Conservation (phyloP, 2,329 filamentous ascomycete genomes). For the Ophiostoma perfectum region DNA sequence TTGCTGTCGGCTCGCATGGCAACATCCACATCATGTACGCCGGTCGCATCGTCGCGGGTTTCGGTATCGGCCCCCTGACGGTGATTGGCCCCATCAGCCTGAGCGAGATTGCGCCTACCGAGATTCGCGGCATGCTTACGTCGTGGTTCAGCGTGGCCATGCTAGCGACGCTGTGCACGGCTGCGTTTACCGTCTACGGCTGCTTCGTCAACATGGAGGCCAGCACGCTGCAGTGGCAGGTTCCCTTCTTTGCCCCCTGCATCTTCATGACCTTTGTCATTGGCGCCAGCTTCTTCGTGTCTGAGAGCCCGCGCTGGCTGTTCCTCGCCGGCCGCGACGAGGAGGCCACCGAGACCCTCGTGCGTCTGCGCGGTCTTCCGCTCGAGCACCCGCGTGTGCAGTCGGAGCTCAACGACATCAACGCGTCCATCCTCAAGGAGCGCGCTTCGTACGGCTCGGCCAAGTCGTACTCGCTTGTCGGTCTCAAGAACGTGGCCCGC, state of each 20-base stretch:
- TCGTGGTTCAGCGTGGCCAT: conserved; percentile 39
- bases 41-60: conserved; percentile 34
- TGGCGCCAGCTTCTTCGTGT: conserved; percentile 31
- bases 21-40: conserved; percentile 33
- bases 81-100: conserved; percentile 44
- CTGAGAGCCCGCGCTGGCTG: conserved; percentile 36
- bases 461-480: conserved; percentile 4
- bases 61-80: conserved; percentile 38
- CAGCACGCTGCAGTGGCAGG: conserved; percentile 30
- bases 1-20: conserved; percentile 32
- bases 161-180: conserved; percentile 32
- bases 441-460: neutral
- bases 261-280: conserved; percentile 32
- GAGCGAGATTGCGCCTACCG: conserved; percentile 44
- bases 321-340: conserved; percentile 30
- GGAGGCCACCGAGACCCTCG: conserved; percentile 30
- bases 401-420: conserved; percentile 28
- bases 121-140: conserved; percentile 40
- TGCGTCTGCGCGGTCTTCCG: conserved; percentile 32
- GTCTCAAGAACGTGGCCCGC: conserved; percentile 26
- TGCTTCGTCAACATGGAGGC: conserved; percentile 31
- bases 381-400: conserved; percentile 30
- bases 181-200: conserved; percentile 36
- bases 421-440: conserved; percentile 9
- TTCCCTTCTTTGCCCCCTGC: conserved; percentile 32